phyloP scores from a whole-genome alignment of 1,284 basidiomycete genomes.

The Leccinum angustisporum region DNA sequence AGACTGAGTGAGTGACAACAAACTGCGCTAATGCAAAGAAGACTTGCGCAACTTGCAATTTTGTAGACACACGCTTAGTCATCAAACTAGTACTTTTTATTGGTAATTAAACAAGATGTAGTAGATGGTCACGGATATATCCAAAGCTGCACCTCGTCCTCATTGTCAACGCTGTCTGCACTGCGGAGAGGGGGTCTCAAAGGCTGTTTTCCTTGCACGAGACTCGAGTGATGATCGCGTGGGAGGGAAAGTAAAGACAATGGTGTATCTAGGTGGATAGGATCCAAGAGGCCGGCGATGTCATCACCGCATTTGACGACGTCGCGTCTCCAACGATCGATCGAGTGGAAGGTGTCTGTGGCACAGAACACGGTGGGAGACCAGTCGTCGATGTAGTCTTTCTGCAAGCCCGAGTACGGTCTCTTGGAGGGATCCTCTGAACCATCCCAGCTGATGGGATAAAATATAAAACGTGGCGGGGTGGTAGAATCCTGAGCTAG shows the following conservation, averaged over 20 bases:
- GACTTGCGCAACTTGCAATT: constrained; percentile 1
- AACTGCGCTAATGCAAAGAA: neutral
- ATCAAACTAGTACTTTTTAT: constrained; percentile 4
- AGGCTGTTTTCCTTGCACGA: neutral
- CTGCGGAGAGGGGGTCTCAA: neutral
- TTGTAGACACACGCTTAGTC: constrained; percentile 21
- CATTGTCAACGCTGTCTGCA: constrained; percentile 1
- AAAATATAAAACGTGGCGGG: constrained; percentile 25
- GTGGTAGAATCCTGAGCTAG: neutral
- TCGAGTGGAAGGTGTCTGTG: constrained; percentile 21
- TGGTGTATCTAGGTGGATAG: constrained; percentile 12
- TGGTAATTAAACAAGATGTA: too few species aligned
- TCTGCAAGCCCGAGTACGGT: neutral
- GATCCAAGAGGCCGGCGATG: constrained; percentile 17
- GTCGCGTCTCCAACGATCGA: constrained; percentile 25
- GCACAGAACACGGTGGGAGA: constrained; percentile 9
- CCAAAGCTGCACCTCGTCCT: constrained; percentile 17
- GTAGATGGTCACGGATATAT: constrained; percentile 14
- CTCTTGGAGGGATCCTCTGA: constrained; percentile 11
- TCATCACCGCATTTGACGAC: constrained; percentile 9
- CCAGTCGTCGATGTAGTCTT: constrained; percentile 3
- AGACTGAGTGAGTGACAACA: neutral
- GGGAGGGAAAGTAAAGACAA: constrained; percentile 20
- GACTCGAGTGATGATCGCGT: neutral
- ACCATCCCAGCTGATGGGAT: constrained; percentile 29